Conservation (phyloP, 2,329 filamentous ascomycete genomes). For the Pseudocercospora fuligena region DNA sequence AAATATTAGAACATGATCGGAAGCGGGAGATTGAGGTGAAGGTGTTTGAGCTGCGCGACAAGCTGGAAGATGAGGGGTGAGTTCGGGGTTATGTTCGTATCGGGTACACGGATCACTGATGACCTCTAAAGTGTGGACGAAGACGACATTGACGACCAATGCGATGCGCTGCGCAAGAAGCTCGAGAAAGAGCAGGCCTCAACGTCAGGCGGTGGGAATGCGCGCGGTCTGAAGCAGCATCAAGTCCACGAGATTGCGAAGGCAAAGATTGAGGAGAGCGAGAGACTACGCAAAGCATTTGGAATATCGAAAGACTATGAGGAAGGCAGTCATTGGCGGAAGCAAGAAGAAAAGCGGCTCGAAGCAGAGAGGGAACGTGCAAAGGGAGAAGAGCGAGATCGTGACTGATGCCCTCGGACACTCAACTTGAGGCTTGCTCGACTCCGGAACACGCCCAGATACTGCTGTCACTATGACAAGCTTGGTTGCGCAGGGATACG, state of each 20-base stretch:
- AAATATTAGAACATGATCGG: constrained; percentile 92
- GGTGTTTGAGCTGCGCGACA: constrained; percentile 86
- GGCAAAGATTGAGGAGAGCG: constrained; percentile 95
- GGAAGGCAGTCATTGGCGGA: constrained; percentile 84
- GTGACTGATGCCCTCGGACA: constrained; percentile 20
- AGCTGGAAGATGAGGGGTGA: constrained; percentile 87
- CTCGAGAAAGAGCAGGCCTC: constrained; percentile 62
- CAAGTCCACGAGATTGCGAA: constrained; percentile 96
- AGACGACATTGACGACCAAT: constrained; percentile 84
- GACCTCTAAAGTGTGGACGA: constrained; percentile 68
- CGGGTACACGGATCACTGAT: background rate
- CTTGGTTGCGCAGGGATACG: background rate
- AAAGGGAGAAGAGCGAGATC: constrained; percentile 27
- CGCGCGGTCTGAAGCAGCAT: constrained; percentile 77
- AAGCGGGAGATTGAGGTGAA: constrained; percentile 91
- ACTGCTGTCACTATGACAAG: background rate
- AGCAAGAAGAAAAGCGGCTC: constrained; percentile 71
- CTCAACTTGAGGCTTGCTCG: too few relatives aligned
- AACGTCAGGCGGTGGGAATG: constrained; percentile 47
- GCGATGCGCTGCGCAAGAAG: constrained; percentile 68
- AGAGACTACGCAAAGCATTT: constrained; percentile 81
- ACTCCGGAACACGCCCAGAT: too few relatives aligned
- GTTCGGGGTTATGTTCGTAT: constrained; percentile 27
- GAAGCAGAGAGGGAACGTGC: constrained; percentile 33
- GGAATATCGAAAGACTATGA: constrained; percentile 86